Conservation (phyloP, 768 basidiomycete genomes). For the Royoungia palumana region DNA sequence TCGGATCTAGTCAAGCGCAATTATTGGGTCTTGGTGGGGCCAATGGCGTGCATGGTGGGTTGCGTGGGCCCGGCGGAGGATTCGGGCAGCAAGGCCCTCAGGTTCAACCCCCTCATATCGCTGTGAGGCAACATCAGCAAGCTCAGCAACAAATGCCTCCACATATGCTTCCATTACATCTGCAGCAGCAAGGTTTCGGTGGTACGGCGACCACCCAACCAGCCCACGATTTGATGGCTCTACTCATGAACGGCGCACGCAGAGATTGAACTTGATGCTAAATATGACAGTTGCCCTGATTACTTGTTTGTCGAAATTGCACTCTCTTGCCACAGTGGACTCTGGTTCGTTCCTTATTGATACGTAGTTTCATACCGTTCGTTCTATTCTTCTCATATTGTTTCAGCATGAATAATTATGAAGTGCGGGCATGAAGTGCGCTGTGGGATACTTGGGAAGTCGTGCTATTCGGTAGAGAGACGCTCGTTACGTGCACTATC, state of each 20-base stretch:
- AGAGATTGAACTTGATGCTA: conserved; percentile 49
- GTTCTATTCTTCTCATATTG: conserved; percentile 18
- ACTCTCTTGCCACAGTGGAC: conserved; percentile 18
- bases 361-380: conserved; percentile 28
- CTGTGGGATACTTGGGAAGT: not conserved
- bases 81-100: conserved; percentile 34
- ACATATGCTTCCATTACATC: conserved; percentile 50
- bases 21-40: conserved; percentile 45
- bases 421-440: conserved; percentile 10
- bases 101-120: conserved; percentile 28
- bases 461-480: conserved; percentile 7
- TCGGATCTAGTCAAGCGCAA: conserved; percentile 49
- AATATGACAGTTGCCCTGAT: conserved; percentile 11
- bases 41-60: conserved; percentile 42
- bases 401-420: conserved; percentile 27
- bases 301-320: conserved; percentile 9
- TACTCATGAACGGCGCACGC: conserved; percentile 71
- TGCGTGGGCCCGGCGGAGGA: conserved; percentile 47
- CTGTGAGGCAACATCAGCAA: conserved; percentile 34
- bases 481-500: conserved; percentile 10
- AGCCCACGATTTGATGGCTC: conserved; percentile 75
- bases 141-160: conserved; percentile 54
- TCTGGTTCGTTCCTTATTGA: conserved; percentile 30
- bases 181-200: conserved; percentile 56
- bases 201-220: conserved; percentile 50